phyloP scores from a whole-genome alignment of 306 rosid genomes.

The Trichosanthes cucumerina region DNA sequence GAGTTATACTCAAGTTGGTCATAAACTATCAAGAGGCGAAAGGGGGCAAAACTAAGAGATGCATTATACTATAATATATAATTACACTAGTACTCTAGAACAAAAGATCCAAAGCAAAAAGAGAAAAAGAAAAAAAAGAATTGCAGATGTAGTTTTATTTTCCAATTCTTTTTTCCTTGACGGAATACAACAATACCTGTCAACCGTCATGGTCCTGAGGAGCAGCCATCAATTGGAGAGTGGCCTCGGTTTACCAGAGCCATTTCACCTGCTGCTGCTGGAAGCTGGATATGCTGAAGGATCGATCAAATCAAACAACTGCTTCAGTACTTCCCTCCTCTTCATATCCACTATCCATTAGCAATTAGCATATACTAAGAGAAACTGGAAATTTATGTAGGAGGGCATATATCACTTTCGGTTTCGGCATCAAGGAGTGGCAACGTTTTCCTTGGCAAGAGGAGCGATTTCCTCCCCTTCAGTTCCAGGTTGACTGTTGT shows the following conservation, averaged over 20 bases:
- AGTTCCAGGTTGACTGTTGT: constrained; percentile 46
- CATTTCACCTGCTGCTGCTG: background rate
- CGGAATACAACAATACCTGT: background rate
- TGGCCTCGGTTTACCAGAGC: background rate
- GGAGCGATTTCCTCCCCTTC: constrained; percentile 82
- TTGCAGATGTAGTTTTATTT: background rate
- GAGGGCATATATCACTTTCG: background rate
- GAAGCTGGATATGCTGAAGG: background rate
- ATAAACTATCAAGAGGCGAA: background rate
- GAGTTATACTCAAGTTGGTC: too few relatives aligned
- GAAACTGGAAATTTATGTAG: background rate
- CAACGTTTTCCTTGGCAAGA: constrained; percentile 60
- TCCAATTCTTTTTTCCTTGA: background rate
- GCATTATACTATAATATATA: background rate
- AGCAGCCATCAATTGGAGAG: background rate
- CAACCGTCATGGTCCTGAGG: background rate
- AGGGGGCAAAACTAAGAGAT: background rate
- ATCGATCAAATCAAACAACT: background rate
- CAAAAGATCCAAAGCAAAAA: background rate
- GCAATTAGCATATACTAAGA: background rate
- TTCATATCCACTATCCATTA: background rate
- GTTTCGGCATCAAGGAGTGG: constrained; percentile 47
- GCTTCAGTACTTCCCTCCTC: background rate
- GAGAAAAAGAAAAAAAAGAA: background rate
- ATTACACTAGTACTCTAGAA: background rate